Evolutionary conservation across 2,329 filamentous ascomycete species (phyloP).

Genomic region (Fusarium decemcellulare): DNA sequence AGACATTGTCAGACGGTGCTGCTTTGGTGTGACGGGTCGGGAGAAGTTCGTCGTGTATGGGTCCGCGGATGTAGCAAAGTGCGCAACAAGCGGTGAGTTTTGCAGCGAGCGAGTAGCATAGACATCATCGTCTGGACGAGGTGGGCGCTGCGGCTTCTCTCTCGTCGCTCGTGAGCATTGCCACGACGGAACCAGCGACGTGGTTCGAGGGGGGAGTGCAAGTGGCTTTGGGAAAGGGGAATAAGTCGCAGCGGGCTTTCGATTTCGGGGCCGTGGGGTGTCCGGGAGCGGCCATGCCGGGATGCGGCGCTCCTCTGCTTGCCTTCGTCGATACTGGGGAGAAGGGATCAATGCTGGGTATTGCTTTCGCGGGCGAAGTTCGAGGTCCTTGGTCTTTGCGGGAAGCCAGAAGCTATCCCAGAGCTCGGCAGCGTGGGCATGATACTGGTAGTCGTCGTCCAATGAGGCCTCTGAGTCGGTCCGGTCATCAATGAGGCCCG

Average conservation of each 20-base stretch:
- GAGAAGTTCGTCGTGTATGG: slow-evolving; percentile 24
- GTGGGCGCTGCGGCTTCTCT: slow-evolving; percentile 48
- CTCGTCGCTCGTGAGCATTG: slow-evolving; percentile 41
- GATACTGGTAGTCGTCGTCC: slow-evolving; percentile 67
- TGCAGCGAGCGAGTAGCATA: slow-evolving; percentile 31
- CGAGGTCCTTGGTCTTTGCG: slow-evolving; percentile 25
- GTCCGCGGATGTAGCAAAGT: slow-evolving; percentile 36
- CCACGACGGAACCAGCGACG: slow-evolving; percentile 46
- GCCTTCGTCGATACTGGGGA: slow-evolving; percentile 42
- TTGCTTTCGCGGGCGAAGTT: slow-evolving; percentile 45
- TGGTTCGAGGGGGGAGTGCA: slow-evolving; percentile 52
- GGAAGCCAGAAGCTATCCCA: slow-evolving; percentile 67
- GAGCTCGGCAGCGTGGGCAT: slow-evolving; percentile 59
- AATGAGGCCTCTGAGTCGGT: slow-evolving; percentile 65
- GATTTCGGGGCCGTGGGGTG: slow-evolving; percentile 28
- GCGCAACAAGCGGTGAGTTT: slow-evolving; percentile 25
- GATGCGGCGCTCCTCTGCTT: slow-evolving; percentile 44
- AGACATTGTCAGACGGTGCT: slow-evolving; percentile 26
- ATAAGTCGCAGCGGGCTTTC: slow-evolving; percentile 52
- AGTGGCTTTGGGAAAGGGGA: slow-evolving; percentile 60
- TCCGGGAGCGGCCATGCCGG: slow-evolving; percentile 48
- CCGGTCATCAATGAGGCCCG: slow-evolving; percentile 65
- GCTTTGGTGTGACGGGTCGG: slow-evolving; percentile 35
- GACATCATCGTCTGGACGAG: slow-evolving; percentile 47
- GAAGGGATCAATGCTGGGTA: slow-evolving; percentile 51